Evolutionary conservation across 768 basidiomycete species (phyloP), one percentile per base, ranked within the genome.

Genomic region (Russula sp.): DNA sequence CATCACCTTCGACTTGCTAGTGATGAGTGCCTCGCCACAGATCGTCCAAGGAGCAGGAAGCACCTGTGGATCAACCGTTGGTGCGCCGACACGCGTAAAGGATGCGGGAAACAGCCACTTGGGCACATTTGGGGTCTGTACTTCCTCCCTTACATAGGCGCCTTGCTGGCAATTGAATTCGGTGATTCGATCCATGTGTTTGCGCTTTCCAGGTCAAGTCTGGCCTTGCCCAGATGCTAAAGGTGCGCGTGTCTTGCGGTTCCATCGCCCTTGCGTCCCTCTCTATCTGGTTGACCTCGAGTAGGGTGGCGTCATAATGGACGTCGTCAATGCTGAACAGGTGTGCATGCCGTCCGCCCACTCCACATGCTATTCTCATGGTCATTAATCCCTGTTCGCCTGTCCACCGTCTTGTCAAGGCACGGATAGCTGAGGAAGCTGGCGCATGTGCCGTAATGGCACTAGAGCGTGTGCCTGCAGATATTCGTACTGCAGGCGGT

Each of bases 401-500:
- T 61, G 58, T 54, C 36, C 49, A 29, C 61, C 38, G 22, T 55
- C 67, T 50, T 29, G 20, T 20, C 7, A 65, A 95, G 88, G 96
- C 96, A 61, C 88, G 90, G 64, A 94, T 98, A 68, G 96, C 96
- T 48, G 96, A 98, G 71, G 93, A 94, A 71, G 96, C 96, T 9
- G 96, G 96, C 49, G 96, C 96, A 7, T 93, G 92, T 71, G 96
- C 96, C 61, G 96, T 99, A 65, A 98, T 99, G 96, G 93, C 93
- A 5, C 82, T 95, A 36, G 93, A 97, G 74, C 81, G 94, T 60
- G 92, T 99, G 3, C 96, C 96, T 10, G 94, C 95, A 13, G 93
- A 98, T 71, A 98, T 99, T 70, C 83, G 96, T 63, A 81, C 81
- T 18, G 79, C 91, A 72, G 96, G 96, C 36, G 96, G 96, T 61